Percentiles rank a stretch among this genome's conserved stretches.
Conservation (phyloP, 1,284 basidiomycete genomes). For the Boletus sp. region DNA sequence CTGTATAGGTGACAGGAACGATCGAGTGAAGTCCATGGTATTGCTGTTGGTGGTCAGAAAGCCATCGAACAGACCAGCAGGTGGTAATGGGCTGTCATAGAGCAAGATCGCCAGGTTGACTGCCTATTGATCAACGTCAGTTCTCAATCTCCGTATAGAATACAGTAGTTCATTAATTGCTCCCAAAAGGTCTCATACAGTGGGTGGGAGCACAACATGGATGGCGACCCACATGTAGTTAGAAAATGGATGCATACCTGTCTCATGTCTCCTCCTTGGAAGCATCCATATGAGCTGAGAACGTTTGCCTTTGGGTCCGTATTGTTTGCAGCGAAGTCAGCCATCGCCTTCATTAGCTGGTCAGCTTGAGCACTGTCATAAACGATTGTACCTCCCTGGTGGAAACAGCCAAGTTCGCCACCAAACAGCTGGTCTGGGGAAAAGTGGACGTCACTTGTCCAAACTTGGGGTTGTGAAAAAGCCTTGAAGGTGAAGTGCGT, state of each 20-base stretch:
- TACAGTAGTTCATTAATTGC: conserved; percentile 7
- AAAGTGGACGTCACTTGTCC: conserved; percentile 45
- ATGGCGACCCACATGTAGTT: conserved; percentile 2
- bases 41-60: conserved; percentile 39
- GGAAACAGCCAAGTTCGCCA: conserved; percentile 8
- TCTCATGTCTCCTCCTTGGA: conserved; percentile 36
- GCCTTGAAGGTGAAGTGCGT: conserved; percentile 59
- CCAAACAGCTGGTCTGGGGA: conserved; percentile 1
- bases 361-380: conserved; percentile 40
- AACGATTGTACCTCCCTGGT: conserved; percentile 57
- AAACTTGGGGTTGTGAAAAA: conserved; percentile 58
- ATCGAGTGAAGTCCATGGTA: conserved; percentile 40
- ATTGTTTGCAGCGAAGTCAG: conserved; percentile 53
- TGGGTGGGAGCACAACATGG: conserved; percentile 6
- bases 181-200: background rate
- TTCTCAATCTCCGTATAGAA: conserved; percentile 5
- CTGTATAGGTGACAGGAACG: conserved; percentile 41
- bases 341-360: conserved; percentile 45
- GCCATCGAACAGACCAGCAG: conserved; percentile 48
- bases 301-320: conserved; percentile 65
- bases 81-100: conserved; percentile 48
- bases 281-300: conserved; percentile 58
- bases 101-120: conserved; percentile 38
- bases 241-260: conserved; percentile 23
- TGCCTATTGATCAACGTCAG: conserved; percentile 18